Base-by-base conservation (phyloP, 2,329 filamentous ascomycete genomes). In the Dryadomyces sulphureus region DNA sequence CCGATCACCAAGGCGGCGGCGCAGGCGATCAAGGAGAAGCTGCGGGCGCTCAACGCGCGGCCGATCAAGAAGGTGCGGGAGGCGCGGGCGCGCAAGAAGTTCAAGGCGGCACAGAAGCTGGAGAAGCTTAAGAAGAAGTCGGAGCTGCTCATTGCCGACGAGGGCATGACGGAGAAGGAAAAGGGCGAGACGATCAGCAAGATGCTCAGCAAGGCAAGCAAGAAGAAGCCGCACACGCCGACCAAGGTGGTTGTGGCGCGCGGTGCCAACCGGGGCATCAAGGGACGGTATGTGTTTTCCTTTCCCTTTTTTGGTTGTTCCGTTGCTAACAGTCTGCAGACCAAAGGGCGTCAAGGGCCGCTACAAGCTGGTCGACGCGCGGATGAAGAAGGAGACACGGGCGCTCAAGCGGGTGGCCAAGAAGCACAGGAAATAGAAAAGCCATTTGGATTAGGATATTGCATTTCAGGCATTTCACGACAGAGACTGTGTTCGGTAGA, bases 1-100 rank as follows among this genome's bases (percentile, higher is more conserved):
- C 93, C 92, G n/a, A 90, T 94, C 56, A 88, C 81, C 43, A 92
- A 92, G 56, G 87, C 87, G 30, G 93, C 84, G 0, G 89, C 90
- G 1, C 73, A 77, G 14, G 92, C 92, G 2, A 95, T 98, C 68
- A 89, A 92, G 63, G 90, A 95, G 59, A 98, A 98, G 66, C 61
- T 84, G 59, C 83, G 90, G 27, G 89, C 92, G 0, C 76, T 94
- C 56, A 96, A 98, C 61, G 92, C 90, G 7, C 79, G 92, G 27
- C 92, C 92, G 1, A 96, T 96, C 76, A 98, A 98, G 75, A 98
- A 98, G 71, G 92, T 98, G 27, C 83, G 85, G 55, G 92, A 98
- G 65, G 92, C 92, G 21, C 89, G 93, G 66, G 90, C 89, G 32
- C 76, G 92, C 49, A 98, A 98, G 79, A 96, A 95, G 69, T 82